Evolutionary conservation across 768 basidiomycete species (phyloP).

Genomic region (Cystobasidium ongulense): DNA sequence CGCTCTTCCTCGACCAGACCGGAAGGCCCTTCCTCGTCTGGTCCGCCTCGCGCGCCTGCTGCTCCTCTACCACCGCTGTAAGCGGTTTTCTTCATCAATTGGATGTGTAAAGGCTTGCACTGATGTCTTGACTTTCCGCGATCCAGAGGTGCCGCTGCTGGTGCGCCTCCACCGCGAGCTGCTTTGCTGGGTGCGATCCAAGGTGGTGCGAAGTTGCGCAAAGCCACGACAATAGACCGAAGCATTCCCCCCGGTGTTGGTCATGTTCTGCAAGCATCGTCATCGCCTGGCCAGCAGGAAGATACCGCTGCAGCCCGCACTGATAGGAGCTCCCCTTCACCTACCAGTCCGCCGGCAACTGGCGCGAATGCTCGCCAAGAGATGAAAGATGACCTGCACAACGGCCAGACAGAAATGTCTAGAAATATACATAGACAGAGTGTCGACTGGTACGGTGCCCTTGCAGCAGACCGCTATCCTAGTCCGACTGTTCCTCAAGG

Average conservation of each 20-base stretch:
- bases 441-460: constrained; percentile 82
- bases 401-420: background rate
- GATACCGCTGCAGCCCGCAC: constrained; percentile 52
- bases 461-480: constrained; percentile 59
- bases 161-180: constrained; percentile 42
- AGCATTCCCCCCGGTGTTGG: constrained; percentile 64
- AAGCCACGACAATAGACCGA: constrained; percentile 74
- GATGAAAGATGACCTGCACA: too few relatives aligned
- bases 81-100: background rate
- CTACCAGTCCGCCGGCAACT: background rate
- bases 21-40: background rate
- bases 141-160: constrained; percentile 1
- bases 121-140: background rate
- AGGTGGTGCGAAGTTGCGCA: constrained; percentile 60
- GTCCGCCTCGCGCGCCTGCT: constrained; percentile 26
- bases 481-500: constrained; percentile 45
- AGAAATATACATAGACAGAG: constrained; percentile 61
- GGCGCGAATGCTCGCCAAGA: background rate
- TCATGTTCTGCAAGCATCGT: constrained; percentile 54
- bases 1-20: background rate
- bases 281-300: constrained; percentile 60
- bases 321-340: background rate
- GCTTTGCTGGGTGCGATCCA: constrained; percentile 75
- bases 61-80: constrained; percentile 24
- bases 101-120: background rate